Evolutionary conservation across 179 eudicot genomes (phyloP), one percentile per base, ranked within the genome.

Genomic region (Vitellaria paradoxa): DNA sequence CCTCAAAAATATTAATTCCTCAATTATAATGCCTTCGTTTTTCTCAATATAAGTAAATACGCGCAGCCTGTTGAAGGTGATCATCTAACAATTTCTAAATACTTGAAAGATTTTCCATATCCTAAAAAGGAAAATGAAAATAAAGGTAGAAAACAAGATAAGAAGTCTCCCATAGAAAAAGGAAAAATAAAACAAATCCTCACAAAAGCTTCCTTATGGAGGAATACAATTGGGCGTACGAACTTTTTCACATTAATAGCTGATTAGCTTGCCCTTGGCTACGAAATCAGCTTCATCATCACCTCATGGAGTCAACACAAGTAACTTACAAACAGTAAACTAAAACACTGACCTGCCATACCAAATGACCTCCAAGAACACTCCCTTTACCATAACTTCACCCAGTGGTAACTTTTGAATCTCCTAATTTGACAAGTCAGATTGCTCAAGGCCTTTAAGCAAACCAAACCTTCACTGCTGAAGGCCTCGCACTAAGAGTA

Each of bases 401-500:
- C 52, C 52, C 52, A 6, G 0, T 47, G 4, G 52, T 47, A 6
- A 21, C 17, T 40, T 66, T 30, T 30, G 1, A 30, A 2, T 30
- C 37, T 30, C 37, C 37, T 30, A 30, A 30, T 2, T 30, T 30
- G 37, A 30, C 37, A 30, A 30, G 37, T 30, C 37, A n/a, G 57
- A 40, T 69, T 69, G 59, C 40, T 23, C 49, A 21, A 49, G 73
- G n/a, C 59, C 18, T 46, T 47, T 15, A 52, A n/a, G 72, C 72
- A 68, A 17, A 68, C 30, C 2, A 67, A 67, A 47, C 30, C 55
- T 50, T 50, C 11, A 50, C 56, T 68, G 56, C n/a, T 68, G 18
- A 68, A 47, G 3, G 57, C 73, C 11, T 6, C 57, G 8, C 0
- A 9, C 57, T 47, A 4, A 46, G 18, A 47, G 20, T 47, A 20